phyloP scores from a whole-genome alignment of 73 alveolate species.

The Paramecium pentaurelia region DNA sequence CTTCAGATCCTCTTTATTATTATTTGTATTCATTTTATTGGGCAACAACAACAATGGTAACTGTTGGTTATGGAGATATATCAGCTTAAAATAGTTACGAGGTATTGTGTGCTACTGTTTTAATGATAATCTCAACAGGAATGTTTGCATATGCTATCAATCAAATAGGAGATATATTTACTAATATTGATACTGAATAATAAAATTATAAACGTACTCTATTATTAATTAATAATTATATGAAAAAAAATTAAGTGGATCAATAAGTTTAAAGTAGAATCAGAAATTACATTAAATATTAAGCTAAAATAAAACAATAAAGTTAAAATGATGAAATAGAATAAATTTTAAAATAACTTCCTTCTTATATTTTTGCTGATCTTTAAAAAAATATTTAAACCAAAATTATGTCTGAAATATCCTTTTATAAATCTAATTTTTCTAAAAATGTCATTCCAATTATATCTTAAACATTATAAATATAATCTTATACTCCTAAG shows the following conservation, averaged over 20 bases:
- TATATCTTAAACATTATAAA: neutral
- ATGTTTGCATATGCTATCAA: slow-evolving; percentile 51
- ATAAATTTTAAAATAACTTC: neutral
- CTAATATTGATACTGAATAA: neutral
- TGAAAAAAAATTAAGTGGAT: slow-evolving; percentile 5
- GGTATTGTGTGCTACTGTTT: neutral
- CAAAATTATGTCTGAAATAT: neutral
- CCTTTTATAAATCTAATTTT: neutral
- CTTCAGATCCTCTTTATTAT: neutral
- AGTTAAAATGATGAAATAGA: neutral
- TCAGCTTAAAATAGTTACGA: slow-evolving; percentile 32
- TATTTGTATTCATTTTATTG: slow-evolving; percentile 43
- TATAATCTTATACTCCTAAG: neutral
- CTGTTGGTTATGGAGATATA: slow-evolving; percentile 61
- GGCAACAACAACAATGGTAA: slow-evolving; percentile 56
- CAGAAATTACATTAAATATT: slow-evolving; percentile 7
- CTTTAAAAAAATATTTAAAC: neutral
- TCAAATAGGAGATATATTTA: slow-evolving; percentile 44
- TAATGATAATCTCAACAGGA: slow-evolving; percentile 50
- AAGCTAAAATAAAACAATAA: neutral
- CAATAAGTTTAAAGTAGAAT: slow-evolving; percentile 4
- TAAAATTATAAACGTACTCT: neutral
- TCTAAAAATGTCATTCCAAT: neutral
- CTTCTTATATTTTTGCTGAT: neutral
- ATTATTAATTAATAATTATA: neutral